These are phyloP conservation scores for Daucus carota DNA, from an alignment of 129 eudicot genomes.

Conservation along the genomic window DH1_v3.0 NC_030386.2:27732501-27733000, in stretches of 20 bases:
- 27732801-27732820: conserved; percentile 49
- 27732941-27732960: neutral
- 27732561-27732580: neutral
- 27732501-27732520: neutral
- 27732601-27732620: neutral
- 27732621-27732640: too few relatives aligned
- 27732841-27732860: conserved; percentile 59
- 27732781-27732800: conserved; percentile 37
- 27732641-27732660: neutral
- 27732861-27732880: conserved; percentile 74
- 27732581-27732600: neutral
- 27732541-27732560: neutral
- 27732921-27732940: conserved; percentile 61
- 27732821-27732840: conserved; percentile 49
- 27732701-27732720: neutral
- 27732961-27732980: neutral
- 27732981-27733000: neutral
- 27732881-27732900: conserved; percentile 62
- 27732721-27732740: neutral
- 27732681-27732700: neutral
- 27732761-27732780: neutral
- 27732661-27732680: neutral
- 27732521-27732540: neutral
- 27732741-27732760: too few relatives aligned
- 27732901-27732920: conserved; percentile 53